phyloP scores from a whole-genome alignment of 1,284 basidiomycete genomes.

The Ustilago bromivora region DNA sequence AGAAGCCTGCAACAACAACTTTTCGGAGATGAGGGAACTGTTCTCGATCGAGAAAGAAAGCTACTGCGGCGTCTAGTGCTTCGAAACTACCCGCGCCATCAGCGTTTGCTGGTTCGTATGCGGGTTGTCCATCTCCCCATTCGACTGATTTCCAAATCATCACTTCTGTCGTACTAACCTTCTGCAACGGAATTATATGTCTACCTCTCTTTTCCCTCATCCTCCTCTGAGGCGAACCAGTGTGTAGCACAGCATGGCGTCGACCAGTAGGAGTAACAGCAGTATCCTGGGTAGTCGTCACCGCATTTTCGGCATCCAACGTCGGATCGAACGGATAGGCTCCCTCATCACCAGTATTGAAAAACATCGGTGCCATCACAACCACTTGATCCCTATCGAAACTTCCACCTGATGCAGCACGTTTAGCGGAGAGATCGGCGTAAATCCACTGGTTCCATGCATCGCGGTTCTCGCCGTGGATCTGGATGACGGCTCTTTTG shows the following conservation, averaged over 20 bases:
- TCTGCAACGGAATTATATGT: constrained; percentile 18
- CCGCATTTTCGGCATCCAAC: constrained; percentile 11
- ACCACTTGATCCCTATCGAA: constrained; percentile 59
- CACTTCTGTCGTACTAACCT: constrained; percentile 30
- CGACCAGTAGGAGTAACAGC: constrained; percentile 7
- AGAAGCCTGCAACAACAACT: constrained; percentile 65
- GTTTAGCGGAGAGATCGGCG: constrained; percentile 52
- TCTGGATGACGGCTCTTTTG: constrained; percentile 60
- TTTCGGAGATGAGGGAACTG: constrained; percentile 59
- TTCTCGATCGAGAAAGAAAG: constrained; percentile 49
- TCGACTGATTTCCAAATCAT: constrained; percentile 54
- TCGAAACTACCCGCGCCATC: constrained; percentile 49
- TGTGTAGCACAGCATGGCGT: neutral
- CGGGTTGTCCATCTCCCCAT: constrained; percentile 56
- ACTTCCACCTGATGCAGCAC: constrained; percentile 44
- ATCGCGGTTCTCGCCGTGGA: constrained; percentile 64
- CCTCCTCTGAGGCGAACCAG: neutral
- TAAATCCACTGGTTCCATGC: constrained; percentile 66
- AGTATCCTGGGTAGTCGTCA: constrained; percentile 22
- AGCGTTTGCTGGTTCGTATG: constrained; percentile 44
- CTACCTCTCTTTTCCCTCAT: constrained; percentile 1
- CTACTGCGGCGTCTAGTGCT: constrained; percentile 54
- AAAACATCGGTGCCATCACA: constrained; percentile 62
- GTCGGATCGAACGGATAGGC: constrained; percentile 53
- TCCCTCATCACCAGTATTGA: constrained; percentile 49